phyloP scores from a whole-genome alignment of 2,329 filamentous ascomycete genomes.

The Alternaria triticimaculans region DNA sequence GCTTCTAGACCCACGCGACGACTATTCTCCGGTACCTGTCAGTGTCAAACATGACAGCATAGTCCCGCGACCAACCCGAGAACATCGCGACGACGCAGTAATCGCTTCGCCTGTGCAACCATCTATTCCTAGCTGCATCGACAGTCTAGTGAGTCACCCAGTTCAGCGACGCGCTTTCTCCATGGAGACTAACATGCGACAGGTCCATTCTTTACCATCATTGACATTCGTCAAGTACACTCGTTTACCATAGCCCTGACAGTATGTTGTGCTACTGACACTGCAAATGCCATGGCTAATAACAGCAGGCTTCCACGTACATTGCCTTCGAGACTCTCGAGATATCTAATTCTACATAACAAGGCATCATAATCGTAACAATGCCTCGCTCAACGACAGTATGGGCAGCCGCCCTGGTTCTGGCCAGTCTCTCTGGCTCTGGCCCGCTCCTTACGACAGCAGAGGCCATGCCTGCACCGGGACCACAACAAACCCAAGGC shows the following conservation, averaged over 20 bases:
- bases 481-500: conserved; percentile 41
- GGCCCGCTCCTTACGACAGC: conserved; percentile 54
- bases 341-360: conserved; percentile 35
- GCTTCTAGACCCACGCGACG: conserved; percentile 26
- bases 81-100: conserved; percentile 32
- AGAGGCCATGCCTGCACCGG: conserved; percentile 57
- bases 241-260: conserved; percentile 56
- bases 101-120: conserved; percentile 31
- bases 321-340: conserved; percentile 28
- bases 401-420: conserved; percentile 55
- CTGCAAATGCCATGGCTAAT: conserved; percentile 21
- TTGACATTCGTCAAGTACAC: conserved; percentile 59
- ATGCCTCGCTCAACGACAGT: conserved; percentile 55
- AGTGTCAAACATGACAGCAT: conserved; percentile 46
- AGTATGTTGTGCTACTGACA: conserved; percentile 29
- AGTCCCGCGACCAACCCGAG: conserved; percentile 30
- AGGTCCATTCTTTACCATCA: conserved; percentile 49
- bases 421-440: conserved; percentile 55
- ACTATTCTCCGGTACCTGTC: conserved; percentile 26
- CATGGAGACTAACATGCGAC: conserved; percentile 19
- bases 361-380: conserved; percentile 42
- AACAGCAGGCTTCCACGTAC: conserved; percentile 21
- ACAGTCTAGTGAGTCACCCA: conserved; percentile 45
- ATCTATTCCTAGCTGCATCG: conserved; percentile 40
- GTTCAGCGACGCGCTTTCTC: neutral